A percentile compares a stretch with the other conserved stretches of the same genome.
phyloP scores from a whole-genome alignment of 306 rosid species.

The Begonia loranthoides region DNA sequence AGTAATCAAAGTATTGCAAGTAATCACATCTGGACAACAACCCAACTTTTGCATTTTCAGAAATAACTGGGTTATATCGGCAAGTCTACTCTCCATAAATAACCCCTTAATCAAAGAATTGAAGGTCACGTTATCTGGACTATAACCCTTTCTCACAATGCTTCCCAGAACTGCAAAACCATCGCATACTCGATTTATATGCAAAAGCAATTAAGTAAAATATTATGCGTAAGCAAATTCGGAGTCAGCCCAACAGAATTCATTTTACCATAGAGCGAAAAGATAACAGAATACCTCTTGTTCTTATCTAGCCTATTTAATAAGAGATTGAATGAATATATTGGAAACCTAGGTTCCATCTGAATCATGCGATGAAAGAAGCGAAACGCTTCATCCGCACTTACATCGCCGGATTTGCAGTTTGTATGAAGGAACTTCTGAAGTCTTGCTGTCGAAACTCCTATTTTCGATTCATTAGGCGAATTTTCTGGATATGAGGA shows the following conservation, averaged over 20 bases:
- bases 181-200: slow-evolving; percentile 14
- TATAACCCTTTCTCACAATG: slow-evolving; percentile 22
- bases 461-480: not conserved
- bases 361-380: slow-evolving; percentile 20
- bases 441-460: not conserved
- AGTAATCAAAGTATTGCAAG: slow-evolving; percentile 21
- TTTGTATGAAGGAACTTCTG: not conserved
- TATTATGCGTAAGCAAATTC: slow-evolving; percentile 13
- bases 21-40: slow-evolving; percentile 9
- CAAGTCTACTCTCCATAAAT: slow-evolving; percentile 24
- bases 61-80: too few species aligned
- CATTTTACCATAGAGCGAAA: slow-evolving; percentile 13
- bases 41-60: too few species aligned
- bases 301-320: slow-evolving; percentile 24
- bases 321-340: slow-evolving; percentile 24
- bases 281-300: slow-evolving; percentile 21
- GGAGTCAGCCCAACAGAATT: slow-evolving; percentile 11
- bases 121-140: slow-evolving; percentile 17
- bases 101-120: slow-evolving; percentile 28
- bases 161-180: slow-evolving; percentile 21
- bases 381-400: slow-evolving; percentile 13
- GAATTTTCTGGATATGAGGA: not conserved
- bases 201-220: slow-evolving; percentile 30
- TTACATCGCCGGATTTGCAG: slow-evolving; percentile 16
- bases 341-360: slow-evolving; percentile 19